Percentiles rank a stretch among this genome's conserved stretches.
These are phyloP conservation scores for Penstemon eatonii DNA, from an alignment of 257 asterid genomes.

Conservation along the genomic window DNA sequence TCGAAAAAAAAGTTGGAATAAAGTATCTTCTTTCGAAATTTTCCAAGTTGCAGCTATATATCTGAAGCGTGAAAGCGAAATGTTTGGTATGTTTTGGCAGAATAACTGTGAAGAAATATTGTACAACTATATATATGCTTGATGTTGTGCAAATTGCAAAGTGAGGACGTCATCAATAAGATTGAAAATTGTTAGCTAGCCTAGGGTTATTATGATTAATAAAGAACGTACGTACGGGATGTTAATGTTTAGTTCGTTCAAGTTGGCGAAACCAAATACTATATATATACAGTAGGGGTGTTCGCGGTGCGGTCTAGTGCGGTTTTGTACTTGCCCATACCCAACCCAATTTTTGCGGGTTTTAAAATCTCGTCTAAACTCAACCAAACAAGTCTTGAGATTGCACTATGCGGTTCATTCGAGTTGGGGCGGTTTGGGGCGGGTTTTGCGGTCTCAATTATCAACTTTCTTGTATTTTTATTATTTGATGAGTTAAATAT, in stretches of 20 bases:
- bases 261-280: background rate
- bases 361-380: too few relatives aligned
- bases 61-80: conserved; percentile 31
- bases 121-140: background rate
- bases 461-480: too few relatives aligned
- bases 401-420: too few relatives aligned
- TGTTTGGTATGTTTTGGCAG: conserved; percentile 35
- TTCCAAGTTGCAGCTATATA: conserved; percentile 24
- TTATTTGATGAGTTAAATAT: too few relatives aligned
- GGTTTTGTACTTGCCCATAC: too few relatives aligned
- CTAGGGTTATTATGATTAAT: background rate
- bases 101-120: background rate
- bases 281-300: background rate
- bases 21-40: conserved; percentile 5
- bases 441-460: too few relatives aligned
- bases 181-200: background rate
- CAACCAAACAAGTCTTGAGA: too few relatives aligned
- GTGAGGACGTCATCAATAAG: background rate
- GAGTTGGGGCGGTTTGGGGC: too few relatives aligned
- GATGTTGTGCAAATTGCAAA: background rate
- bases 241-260: conserved; percentile 16
- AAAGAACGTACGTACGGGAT: background rate
- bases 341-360: too few relatives aligned
- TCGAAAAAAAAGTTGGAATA: background rate
- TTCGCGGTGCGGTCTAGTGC: too few relatives aligned